Base-by-base conservation (phyloP, 139 green algal genomes). In the Micractinium sp. region DNA sequence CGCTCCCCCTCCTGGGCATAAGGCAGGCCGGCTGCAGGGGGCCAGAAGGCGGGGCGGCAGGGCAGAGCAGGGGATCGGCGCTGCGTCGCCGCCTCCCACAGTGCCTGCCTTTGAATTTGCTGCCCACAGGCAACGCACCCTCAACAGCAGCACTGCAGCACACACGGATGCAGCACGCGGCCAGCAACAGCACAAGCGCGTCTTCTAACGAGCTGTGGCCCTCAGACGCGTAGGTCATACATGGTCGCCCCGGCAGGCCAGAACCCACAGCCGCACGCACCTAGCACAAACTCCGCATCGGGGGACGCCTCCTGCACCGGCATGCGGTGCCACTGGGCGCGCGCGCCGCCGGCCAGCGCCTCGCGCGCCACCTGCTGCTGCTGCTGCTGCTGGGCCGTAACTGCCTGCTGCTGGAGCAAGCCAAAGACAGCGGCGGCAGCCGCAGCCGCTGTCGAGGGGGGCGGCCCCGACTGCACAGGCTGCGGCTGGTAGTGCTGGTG, bases 1-100 rank as follows among this genome's bases (percentile, higher is more conserved):
- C 75, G 74, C 85, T 82, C 85, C 25, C 85, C 85, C 41, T 88
- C 85, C 41, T 79, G 31, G 19, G 67, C 67, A 67, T 81, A 87
- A 1, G 83, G 83, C 83, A 87, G 38, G 25, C 83, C 83, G 0
- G 83, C 83, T 87, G 83, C 29, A 31, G 15, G 3, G 73, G n/a
- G n/a, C n/a, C 35, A 81, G 19, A 1, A 23, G 14, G 0, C 1
- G 19, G 14, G 16, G 33, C 12, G 12, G 4, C 36, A 19, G 23
- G 22, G 2, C 0, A 19, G 38, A 4, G 0, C 23, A 9, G 22
- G 0, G 38, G 0, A 36, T 1, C 9, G 18, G 35, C 4, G 35
- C 3, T 15, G n/a, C 33, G 3, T 25, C 33, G 7, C 25, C 12
- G 73, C 3, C 60, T 47, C 33, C 2, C 73, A 74, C 66, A 74